Evolutionary conservation across 2,329 filamentous ascomycete species (phyloP), one percentile per base, ranked within the genome.

Genomic region (Aspergillus phoenicis): DNA sequence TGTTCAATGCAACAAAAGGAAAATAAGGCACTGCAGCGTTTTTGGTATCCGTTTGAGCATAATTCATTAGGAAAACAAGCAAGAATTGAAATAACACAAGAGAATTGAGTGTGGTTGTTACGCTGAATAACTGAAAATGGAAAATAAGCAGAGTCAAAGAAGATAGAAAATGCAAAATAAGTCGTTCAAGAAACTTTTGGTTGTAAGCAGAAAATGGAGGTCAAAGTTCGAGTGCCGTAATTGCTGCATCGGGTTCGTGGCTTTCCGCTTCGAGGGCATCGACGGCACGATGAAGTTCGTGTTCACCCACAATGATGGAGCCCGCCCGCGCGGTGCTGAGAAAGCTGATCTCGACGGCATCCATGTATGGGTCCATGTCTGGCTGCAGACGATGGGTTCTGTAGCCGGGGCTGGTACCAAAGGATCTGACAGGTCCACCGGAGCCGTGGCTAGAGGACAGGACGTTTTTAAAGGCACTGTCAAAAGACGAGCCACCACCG

Each of bases 281-380:
- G 67, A 97, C 80, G 0, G 91, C 93, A 60, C 85, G 85, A n/a
- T 83, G 81, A 48, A 93, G 82, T 72, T 94, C 90, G 68, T 89
- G 86, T 64, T 89, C 85, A 4, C 88, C 86, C 41, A 98, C 85
- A 71, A 98, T 93, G 8, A 98, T 94, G 5, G 92, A 93, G 1
- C 94, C 94, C 0, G 93, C 92, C 45, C 89, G 85, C 4, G 92
- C 93, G 0, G 94, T 98, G 62, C 90, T 95, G 64, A 98, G 81
- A 75, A 97, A 98, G 60, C 90, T 94, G 77, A 98, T 88, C 74
- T 97, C 93, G 0, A 91, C 86, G 1, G 72, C 77, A 60, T 76
- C 73, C 57, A 63, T 73, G 22, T 64, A 67, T 10, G 63, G 26
- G 54, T 73, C 70, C n/a, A 71, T 48, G 66, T 74, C 69, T 2